Base-by-base conservation (phyloP, 768 basidiomycete genomes). In the Hypholoma sublateritium region DNA sequence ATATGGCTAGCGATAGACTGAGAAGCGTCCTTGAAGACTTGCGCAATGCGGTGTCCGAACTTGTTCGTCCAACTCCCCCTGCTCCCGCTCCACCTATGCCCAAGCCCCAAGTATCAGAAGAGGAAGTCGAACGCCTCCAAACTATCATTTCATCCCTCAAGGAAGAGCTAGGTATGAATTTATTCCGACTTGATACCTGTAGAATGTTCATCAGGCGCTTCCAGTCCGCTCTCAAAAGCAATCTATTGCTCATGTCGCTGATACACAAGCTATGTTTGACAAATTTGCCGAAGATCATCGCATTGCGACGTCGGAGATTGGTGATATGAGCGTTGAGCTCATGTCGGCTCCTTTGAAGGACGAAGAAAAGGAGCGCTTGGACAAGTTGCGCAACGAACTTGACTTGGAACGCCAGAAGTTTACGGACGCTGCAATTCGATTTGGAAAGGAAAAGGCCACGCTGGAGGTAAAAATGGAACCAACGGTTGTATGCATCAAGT, bases 321-420 rank as follows among this genome's bases (percentile, higher is more conserved):
- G 66, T 7, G 80, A 86, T 19, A 70, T 78, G 58, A 83, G 80
- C 56, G 66, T 82, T 13, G 84, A 86, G 50, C 65, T 84, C 9
- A 81, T 83, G 71, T 76, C 75, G 14, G 74, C 69, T n/a, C 79
- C 85, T 14, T 74, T 77, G 50, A 65, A 70, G 53, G 84, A 89
- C 58, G 77, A 78, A 35, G 83, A 87, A 63, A 77, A 72, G 37
- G 77, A 82, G 49, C 75, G 78, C 25, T 67, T 91, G 32, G 81
- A 83, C 28, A 73, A 67, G 16, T 75, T 85, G 51, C 77, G 72
- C 64, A 71, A 69, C 51, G 80, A 87, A 43, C 81, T 93, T 5
- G 85, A 91, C 49, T 73, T 78, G 16, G 89, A 93, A 60, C 80
- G 86, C 9, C 74, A 74, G 51, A 82, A 82, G 57, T 84, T 89